Conservation (phyloP, 1,284 basidiomycete species). For the Agaricales sp. region DNA sequence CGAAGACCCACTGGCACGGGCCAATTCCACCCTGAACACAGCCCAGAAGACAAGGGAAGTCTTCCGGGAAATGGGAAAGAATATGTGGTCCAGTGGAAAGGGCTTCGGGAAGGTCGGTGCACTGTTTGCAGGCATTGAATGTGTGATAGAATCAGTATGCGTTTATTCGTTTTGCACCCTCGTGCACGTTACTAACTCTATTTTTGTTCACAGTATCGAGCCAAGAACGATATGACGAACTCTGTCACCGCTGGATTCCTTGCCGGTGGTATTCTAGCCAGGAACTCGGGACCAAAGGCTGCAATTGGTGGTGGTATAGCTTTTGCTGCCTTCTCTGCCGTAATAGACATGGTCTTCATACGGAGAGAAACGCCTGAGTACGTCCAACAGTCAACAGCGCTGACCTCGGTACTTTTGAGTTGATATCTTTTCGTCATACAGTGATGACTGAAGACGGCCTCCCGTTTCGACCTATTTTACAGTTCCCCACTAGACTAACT, state of each 20-base stretch:
- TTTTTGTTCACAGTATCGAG: constrained; percentile 63
- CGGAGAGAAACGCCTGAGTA: constrained; percentile 79
- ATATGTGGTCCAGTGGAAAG: constrained; percentile 86
- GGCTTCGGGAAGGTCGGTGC: constrained; percentile 95
- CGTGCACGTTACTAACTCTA: constrained; percentile 3
- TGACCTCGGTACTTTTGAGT: too few species aligned
- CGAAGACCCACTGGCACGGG: constrained; percentile 82
- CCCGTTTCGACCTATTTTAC: constrained; percentile 14
- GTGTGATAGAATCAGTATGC: constrained; percentile 91
- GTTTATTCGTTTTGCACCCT: constrained; percentile 4
- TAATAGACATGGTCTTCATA: constrained; percentile 79
- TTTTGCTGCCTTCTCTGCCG: constrained; percentile 87
- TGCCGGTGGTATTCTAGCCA: constrained; percentile 74
- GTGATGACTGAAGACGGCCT: constrained; percentile 24
- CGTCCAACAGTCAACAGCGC: constrained; percentile 27
- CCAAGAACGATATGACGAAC: constrained; percentile 91
- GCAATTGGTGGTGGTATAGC: constrained; percentile 76
- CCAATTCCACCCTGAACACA: constrained; percentile 52
- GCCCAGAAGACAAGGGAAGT: constrained; percentile 78
- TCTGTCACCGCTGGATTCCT: constrained; percentile 64
- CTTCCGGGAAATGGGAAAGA: constrained; percentile 90
- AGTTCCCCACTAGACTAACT: constrained; percentile 1
- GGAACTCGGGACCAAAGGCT: constrained; percentile 77
- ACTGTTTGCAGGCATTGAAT: constrained; percentile 90
- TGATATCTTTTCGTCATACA: too few species aligned